These are phyloP conservation scores for Orobanche coerulescens DNA, from an alignment of 257 asterid genomes.

Conservation along the genomic window DNA sequence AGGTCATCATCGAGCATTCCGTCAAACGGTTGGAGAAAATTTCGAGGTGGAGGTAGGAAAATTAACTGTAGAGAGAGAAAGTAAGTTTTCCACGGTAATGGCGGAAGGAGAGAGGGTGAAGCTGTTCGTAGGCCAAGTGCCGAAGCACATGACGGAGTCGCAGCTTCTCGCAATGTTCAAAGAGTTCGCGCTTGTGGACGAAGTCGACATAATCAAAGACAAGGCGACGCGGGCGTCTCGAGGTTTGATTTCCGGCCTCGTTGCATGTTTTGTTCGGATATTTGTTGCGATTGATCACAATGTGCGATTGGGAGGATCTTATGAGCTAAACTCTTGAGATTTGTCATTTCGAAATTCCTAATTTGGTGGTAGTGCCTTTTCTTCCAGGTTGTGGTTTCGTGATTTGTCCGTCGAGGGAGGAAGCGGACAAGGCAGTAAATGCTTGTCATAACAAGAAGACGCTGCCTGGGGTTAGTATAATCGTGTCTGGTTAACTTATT, in stretches of 20 bases:
- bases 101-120: constrained; percentile 95
- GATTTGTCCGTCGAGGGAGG: constrained; percentile 85
- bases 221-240: constrained; percentile 86
- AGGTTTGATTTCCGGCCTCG: constrained; percentile 42
- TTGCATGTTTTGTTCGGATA: constrained; percentile 28
- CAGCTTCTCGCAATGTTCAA: constrained; percentile 59
- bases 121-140: constrained; percentile 97
- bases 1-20: constrained; percentile 23
- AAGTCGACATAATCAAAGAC: constrained; percentile 89
- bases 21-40: constrained; percentile 5
- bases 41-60: neutral
- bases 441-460: constrained; percentile 85
- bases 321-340: constrained; percentile 1
- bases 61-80: constrained; percentile 22
- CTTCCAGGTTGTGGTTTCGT: constrained; percentile 77
- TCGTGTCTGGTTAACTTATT: neutral
- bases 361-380: constrained; percentile 8
- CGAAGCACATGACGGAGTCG: constrained; percentile 79
- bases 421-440: constrained; percentile 83
- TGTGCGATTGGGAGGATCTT: constrained; percentile 24
- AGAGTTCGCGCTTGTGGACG: constrained; percentile 69
- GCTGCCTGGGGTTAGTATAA: constrained; percentile 69
- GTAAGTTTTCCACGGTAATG: constrained; percentile 34
- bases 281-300: constrained; percentile 26
- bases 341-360: constrained; percentile 30